Conservation (phyloP, 495 filamentous ascomycete species). For the Parachaetomium inaequale region DNA sequence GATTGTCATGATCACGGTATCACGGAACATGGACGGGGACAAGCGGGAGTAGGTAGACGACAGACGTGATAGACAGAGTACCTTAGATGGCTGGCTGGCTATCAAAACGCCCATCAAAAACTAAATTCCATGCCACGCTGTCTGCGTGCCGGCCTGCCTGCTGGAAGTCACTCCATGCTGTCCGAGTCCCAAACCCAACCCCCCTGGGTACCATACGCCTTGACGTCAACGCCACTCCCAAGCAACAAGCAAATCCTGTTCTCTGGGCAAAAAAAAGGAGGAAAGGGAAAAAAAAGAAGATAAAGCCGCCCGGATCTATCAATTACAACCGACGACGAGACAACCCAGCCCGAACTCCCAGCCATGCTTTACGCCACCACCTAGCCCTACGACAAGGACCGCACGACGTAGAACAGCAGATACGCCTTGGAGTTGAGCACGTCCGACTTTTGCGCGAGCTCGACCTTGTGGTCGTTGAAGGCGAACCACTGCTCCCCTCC, state of each 20-base stretch:
- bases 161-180: neutral
- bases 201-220: neutral
- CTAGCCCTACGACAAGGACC: conserved; percentile 51
- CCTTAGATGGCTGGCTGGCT: too few species aligned
- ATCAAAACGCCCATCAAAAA: too few species aligned
- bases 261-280: neutral
- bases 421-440: conserved; percentile 82
- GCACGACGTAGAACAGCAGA: conserved; percentile 79
- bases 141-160: neutral
- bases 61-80: too few species aligned
- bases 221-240: neutral
- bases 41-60: too few species aligned
- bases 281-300: conserved; percentile 9
- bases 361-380: too few species aligned
- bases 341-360: neutral
- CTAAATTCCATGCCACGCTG: too few species aligned
- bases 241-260: too few species aligned
- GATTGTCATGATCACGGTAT: too few species aligned
- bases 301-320: too few species aligned
- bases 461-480: conserved; percentile 90
- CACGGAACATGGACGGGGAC: too few species aligned
- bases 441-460: conserved; percentile 68
- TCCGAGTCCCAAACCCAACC: neutral
- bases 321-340: too few species aligned
- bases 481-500: conserved; percentile 66